These are phyloP conservation scores for Panellus pusillus DNA, from an alignment of 768 basidiomycete genomes.

Conservation along the genomic window DNA sequence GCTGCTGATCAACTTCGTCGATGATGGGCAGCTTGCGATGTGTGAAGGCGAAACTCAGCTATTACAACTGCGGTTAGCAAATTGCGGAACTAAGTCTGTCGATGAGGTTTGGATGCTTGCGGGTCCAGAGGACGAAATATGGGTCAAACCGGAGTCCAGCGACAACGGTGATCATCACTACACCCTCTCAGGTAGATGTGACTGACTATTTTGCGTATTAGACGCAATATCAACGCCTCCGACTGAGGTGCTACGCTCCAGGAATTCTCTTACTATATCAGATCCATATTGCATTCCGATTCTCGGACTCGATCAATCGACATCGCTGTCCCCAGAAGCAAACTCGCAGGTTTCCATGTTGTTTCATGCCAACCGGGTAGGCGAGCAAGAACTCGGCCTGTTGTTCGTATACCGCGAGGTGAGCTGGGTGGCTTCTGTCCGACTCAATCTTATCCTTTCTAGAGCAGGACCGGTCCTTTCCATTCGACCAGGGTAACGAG, in stretches of 20 bases:
- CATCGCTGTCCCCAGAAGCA: constrained; percentile 46
- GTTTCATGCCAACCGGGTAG: constrained; percentile 50
- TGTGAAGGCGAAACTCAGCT: constrained; percentile 68
- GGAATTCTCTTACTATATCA: constrained; percentile 52
- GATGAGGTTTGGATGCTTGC: constrained; percentile 71
- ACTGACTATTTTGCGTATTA: background rate
- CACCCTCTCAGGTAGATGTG: background rate
- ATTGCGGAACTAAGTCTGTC: constrained; percentile 61
- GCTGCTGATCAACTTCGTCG: constrained; percentile 56
- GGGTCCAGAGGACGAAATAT: constrained; percentile 63
- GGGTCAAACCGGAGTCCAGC: constrained; percentile 39
- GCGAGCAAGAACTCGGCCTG: constrained; percentile 53
- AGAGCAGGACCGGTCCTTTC: constrained; percentile 55
- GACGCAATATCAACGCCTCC: constrained; percentile 12
- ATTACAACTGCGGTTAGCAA: constrained; percentile 60
- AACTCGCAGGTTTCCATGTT: constrained; percentile 51
- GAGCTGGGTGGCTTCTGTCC: constrained; percentile 16
- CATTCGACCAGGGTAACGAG: constrained; percentile 56
- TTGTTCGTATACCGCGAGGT: constrained; percentile 72
- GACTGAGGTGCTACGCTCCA: constrained; percentile 43
- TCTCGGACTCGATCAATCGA: constrained; percentile 23
- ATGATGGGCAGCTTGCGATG: constrained; percentile 51
- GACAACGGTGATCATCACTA: constrained; percentile 14
- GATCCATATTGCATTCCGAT: constrained; percentile 50
- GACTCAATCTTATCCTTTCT: constrained; percentile 10